Evolutionary conservation across 2,329 filamentous ascomycete species (phyloP).

Genomic region (Dryadomyces sulphureus): DNA sequence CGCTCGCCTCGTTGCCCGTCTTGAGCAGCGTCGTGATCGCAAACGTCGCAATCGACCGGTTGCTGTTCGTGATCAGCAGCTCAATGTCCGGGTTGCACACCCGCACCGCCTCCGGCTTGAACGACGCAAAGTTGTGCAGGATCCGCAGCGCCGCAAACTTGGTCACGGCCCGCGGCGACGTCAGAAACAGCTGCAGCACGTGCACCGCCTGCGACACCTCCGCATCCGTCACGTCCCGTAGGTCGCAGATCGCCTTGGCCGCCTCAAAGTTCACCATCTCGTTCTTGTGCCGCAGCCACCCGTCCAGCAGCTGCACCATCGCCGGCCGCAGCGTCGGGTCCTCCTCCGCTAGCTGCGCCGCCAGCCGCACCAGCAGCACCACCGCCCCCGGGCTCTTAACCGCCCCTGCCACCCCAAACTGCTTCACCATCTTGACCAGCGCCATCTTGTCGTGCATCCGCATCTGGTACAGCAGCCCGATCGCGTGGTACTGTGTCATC

Average conservation of each 20-base stretch:
- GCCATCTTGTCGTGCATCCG: conserved; percentile 95
- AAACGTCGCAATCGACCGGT: conserved; percentile 94
- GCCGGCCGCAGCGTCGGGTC: conserved; percentile 78
- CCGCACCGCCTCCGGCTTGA: conserved; percentile 86
- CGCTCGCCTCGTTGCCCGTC: conserved; percentile 93
- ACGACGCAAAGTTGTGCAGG: conserved; percentile 88
- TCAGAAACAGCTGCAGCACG: conserved; percentile 90
- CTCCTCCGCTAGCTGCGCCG: conserved; percentile 87
- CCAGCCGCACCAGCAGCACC: conserved; percentile 81
- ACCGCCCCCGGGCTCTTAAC: conserved; percentile 91
- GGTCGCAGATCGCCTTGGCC: conserved; percentile 92
- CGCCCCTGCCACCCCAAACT: conserved; percentile 80
- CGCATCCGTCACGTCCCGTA: conserved; percentile 81
- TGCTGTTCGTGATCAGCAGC: conserved; percentile 88
- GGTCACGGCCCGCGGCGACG: conserved; percentile 84
- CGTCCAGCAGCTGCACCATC: conserved; percentile 94
- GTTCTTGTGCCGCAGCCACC: conserved; percentile 95
- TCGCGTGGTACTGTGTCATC: conserved; percentile 97
- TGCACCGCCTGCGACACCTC: conserved; percentile 89
- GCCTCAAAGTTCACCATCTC: conserved; percentile 99
- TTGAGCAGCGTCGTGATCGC: conserved; percentile 96
- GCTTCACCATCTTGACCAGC: conserved; percentile 99
- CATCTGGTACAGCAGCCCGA: conserved; percentile 96
- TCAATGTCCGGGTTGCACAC: conserved; percentile 97
- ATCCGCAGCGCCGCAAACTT: conserved; percentile 97